Base-by-base conservation (phyloP, 768 basidiomycete species). In the Russula earlei region DNA sequence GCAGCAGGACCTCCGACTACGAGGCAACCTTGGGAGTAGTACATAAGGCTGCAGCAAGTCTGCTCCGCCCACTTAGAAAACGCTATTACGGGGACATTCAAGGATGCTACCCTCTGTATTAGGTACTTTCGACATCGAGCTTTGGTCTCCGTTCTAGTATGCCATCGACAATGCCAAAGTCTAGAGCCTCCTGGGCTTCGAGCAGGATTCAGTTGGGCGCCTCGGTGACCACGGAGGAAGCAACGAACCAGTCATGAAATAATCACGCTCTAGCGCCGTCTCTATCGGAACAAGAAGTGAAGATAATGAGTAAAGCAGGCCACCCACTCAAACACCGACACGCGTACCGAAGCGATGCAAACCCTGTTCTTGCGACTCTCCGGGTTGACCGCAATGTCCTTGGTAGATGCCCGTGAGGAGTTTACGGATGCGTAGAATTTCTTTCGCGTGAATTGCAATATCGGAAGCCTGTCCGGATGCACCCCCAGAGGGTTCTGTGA, bases 401-500 rank as follows among this genome's bases (percentile, higher is more conserved):
- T 89, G 88, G 74, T 96, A 96, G 66, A 96, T 92, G 49, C 79
- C 76, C 19, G 94, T 96, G 51, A 97, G 74, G 4, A 85, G 69
- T 58, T 87, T 80, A 42, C 94, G 79, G 59, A 94, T 85, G 40
- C 93, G 84, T 25, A 98, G 77, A 65, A 98, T 98, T 72, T 97
- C 93, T 68, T 87, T 89, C 4, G 95, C 95, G 67, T 95, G 91
- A 59, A 95, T 94, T n/a, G 92, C 91, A 63, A 98, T 95, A 70
- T 98, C 95, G 38, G 86, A 85, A 20, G 95, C 95, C 68, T 95
- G 93, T 4, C 95, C 95, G 29, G 88, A 87, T 43, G 93, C 93
- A 37, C 94, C 95, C 52, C 95, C 95, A 34, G 92, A 95, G 0
- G 95, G 95, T 70, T 98, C 94, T 96, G 29, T 36, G 42, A 42